Base-by-base conservation (phyloP, 306 rosid species). In the Phaseolus lunatus region DNA sequence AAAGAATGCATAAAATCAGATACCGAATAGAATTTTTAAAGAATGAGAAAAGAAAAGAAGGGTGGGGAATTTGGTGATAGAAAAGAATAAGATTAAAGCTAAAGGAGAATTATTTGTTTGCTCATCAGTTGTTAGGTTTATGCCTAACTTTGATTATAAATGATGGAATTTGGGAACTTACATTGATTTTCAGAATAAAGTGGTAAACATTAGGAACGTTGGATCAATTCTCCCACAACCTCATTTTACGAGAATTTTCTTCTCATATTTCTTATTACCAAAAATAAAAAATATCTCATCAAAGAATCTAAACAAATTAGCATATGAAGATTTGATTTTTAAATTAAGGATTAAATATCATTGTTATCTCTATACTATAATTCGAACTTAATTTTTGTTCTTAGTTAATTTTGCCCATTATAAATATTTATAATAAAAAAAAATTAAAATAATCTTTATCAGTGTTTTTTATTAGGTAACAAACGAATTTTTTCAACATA, bases 181-280 rank as follows among this genome's bases (percentile, higher is more conserved):
- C 76, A 66, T 49, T 75, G 85, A 72, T 84, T 75, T 78, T 61
- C 44, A 78, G 86, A 90, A 84, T 90, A 85, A 83, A 87, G 92
- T 50, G 33, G 23, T 81, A 79, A 90, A 80, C 91, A 86, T 70
- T 50, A 49, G 77, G 89, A 85, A 86, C 85, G 83, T 73, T 81
- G 92, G 89, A 90, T 86, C 87, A 80, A 82, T 86, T 85, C 87
- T 80, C 59, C 65, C 76, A 23, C 14, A 67, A 54, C 59, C 66
- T 50, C 81, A 65, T 52, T 78, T 78, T 48, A 50, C 23, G 13
- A 53, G 67, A 72, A 49, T 75, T 81, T 62, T 47, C 26, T 63
- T 37, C 31, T 56, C 77, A 37, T 73, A 53, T 67, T 67, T 77
- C 63, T 35, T 72, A 70, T 47, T 26, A 33, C 19, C 22, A 45